Base-by-base conservation (phyloP, 805 yeast species). In the Candida morakotiae region DNA sequence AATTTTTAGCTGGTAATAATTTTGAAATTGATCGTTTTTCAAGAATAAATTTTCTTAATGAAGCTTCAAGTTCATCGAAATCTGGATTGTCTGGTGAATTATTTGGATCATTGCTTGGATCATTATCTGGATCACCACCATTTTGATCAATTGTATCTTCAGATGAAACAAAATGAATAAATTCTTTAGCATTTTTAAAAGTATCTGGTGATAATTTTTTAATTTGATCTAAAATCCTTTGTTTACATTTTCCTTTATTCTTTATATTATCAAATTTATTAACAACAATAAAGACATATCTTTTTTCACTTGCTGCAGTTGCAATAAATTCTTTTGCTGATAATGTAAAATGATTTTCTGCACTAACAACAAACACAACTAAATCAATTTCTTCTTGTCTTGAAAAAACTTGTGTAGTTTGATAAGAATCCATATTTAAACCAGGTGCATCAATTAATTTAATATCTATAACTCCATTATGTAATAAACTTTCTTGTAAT, bases 391-490 rank as follows among this genome's bases (percentile, higher is more conserved):
- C 98, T 53, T 93, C 98, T 64, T 93, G 98, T 42, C 97, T 77
- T 2, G 96, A 83, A 56, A 91, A 89, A 0, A 93, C 88, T 53
- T 91, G 95, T 1, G 96, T 86, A 0, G 99, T 93, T 56, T 87
- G 96, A 49, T 83, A 83, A 4, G 93, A 85, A 52, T 91, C 97
- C 72, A 88, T 73, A 56, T 93, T 93, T 39, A 93, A 69, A 0
- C 99, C 99, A 0, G 99, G 99, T 0, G 98, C 97, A 64, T 93
- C 99, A 37, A 93, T 93, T 43, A 93, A 68, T 17, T 89, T 79
- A 40, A 93, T 88, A 53, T 93, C 97, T 28, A 91, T 87, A 8
- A 87, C 84, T 2, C 97, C 98, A 57, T 93, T 93, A 42, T 81
- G 76, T 41, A 93, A 65, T 37, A 93, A 64, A 49, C 94, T 83